phyloP scores from a whole-genome alignment of 352 stramenopile genomes.

The Globisporangium carolinianum region DNA sequence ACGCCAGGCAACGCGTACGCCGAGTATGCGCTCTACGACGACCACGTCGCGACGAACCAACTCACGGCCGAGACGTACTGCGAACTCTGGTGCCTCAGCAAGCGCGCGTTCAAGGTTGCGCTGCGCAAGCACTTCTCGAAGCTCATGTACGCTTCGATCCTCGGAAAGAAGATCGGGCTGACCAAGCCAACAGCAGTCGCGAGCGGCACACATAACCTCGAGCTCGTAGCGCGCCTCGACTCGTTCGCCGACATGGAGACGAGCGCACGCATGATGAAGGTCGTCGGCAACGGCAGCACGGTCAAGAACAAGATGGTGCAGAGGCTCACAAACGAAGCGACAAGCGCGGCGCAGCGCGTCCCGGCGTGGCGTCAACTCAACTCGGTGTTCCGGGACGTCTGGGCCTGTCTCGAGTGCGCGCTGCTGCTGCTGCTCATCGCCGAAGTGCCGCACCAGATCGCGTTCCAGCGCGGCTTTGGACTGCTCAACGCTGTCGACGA shows the following conservation, averaged over 20 bases:
- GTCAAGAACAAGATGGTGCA: conserved; percentile 23
- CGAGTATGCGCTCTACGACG: conserved; percentile 42
- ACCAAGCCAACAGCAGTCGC: neutral
- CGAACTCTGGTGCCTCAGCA: conserved; percentile 38
- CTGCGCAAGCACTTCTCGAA: conserved; percentile 52
- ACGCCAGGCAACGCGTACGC: conserved; percentile 30
- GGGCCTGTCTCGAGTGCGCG: conserved; percentile 20
- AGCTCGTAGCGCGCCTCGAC: conserved; percentile 10
- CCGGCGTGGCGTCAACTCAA: conserved; percentile 20
- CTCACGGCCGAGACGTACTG: conserved; percentile 38
- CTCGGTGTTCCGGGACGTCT: conserved; percentile 24
- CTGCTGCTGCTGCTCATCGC: conserved; percentile 29
- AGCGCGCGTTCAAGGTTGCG: conserved; percentile 30
- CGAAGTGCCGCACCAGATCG: conserved; percentile 37
- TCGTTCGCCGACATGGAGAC: conserved; percentile 32
- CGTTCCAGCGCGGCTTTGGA: conserved; percentile 40
- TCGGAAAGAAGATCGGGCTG: conserved; percentile 22
- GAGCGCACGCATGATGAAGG: conserved; percentile 20
- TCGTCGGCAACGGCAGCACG: conserved; percentile 25
- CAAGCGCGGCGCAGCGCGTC: conserved; percentile 1
- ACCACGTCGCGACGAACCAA: conserved; percentile 20
- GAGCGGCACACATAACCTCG: neutral
- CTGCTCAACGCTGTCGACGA: conserved; percentile 20
- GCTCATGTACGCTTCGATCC: conserved; percentile 36
- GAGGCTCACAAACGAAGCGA: conserved; percentile 9